Base-by-base conservation (phyloP, 192 early-diverging fungal species). In the Linnemannia schmuckeri region DNA sequence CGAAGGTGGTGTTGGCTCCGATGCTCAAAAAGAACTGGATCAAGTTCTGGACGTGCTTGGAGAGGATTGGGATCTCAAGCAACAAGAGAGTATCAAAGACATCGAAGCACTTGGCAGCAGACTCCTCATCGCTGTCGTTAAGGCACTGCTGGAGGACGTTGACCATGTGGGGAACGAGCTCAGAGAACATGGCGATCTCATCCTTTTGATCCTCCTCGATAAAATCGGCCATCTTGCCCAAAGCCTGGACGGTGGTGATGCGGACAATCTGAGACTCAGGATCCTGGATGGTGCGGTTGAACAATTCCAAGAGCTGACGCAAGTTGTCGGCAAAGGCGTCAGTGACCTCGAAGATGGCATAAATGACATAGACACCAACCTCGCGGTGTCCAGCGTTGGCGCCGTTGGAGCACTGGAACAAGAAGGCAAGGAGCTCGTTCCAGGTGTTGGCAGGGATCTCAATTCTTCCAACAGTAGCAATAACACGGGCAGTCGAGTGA, bases 341-440 rank as follows among this genome's bases (percentile, higher is more conserved):
- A 27, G 95, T 92, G 2, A 94, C 94, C 77, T 98, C 97, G 85
- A 97, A 97, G 75, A 98, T 90, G 55, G 96, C 92, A 85, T 96
- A 96, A 57, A 98, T 89, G 24, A 96, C 94, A 75, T 95, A 98
- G 17, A 97, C 91, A 47, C 97, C 97, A 68, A 98, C 94, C 85
- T 96, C 96, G 24, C 97, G 95, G 75, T 98, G 96, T 68, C 90
- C 90, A 13, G 94, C 90, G 33, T 88, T 92, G 71, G 91, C 68
- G 80, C 96, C 97, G 74, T 91, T 92, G 81, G 96, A 96, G 82
- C 94, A 95, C 83, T 95, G 89, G 88, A 95, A 96, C 57, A 98
- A 91, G 80, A 97, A 95, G 77, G 91, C 88, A 57, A 97, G 87
- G 76, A 98, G 89, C 30, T 97, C 92, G 54, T 89, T 83, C 97